Conservation (phyloP, 768 basidiomycete genomes). For the Galerina sulciceps region DNA sequence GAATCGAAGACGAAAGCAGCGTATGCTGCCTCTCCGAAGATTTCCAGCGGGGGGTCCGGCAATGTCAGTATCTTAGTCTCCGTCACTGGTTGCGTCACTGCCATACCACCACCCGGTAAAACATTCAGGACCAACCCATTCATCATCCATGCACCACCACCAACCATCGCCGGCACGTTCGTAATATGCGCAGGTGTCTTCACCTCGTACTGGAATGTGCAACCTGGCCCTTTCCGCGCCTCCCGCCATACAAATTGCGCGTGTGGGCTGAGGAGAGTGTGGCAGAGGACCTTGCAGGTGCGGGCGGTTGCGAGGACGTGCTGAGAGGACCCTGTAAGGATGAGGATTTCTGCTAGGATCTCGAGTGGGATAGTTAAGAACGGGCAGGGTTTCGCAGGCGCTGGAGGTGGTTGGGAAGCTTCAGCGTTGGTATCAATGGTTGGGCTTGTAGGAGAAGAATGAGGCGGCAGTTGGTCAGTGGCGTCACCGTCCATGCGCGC, state of each 20-base stretch:
- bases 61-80: constrained; percentile 5
- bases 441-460: not conserved
- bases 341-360: constrained; percentile 65
- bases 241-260: constrained; percentile 64
- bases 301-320: constrained; percentile 65
- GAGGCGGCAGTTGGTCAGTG: not conserved
- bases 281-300: constrained; percentile 57
- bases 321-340: constrained; percentile 52
- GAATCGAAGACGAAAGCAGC: constrained; percentile 68
- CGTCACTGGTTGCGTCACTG: not conserved
- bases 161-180: no score
- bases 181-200: not conserved
- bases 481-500: not conserved
- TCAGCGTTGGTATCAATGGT: not conserved
- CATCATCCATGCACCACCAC: no score
- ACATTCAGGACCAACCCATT: no score
- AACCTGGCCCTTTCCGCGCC: constrained; percentile 37
- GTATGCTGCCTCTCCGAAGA: constrained; percentile 60
- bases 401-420: not conserved
- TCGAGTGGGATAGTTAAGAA: constrained; percentile 57
- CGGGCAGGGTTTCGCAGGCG: not conserved
- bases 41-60: constrained; percentile 23
- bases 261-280: constrained; percentile 47
- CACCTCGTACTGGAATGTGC: constrained; percentile 8
- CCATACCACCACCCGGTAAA: no score